These are phyloP conservation scores for Candida stauntonica DNA, from an alignment of 805 yeast species.

Conservation along the genomic window DNA sequence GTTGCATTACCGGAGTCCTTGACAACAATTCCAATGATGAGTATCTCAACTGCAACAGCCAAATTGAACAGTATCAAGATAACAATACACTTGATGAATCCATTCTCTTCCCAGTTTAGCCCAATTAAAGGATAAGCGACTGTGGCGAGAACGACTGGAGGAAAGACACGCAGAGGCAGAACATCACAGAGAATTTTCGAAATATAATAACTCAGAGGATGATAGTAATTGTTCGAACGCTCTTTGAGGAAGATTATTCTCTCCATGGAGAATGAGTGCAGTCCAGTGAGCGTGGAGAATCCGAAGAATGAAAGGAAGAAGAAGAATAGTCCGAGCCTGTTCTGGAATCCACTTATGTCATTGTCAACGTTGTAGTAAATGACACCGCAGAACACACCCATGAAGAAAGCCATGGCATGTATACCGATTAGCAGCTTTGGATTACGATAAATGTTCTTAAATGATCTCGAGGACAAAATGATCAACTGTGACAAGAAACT, in stretches of 20 bases:
- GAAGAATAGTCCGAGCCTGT: slow-evolving; percentile 89
- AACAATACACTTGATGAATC: slow-evolving; percentile 62
- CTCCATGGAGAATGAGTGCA: slow-evolving; percentile 85
- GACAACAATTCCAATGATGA: slow-evolving; percentile 82
- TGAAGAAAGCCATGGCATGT: slow-evolving; percentile 66
- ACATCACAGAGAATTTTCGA: slow-evolving; percentile 89
- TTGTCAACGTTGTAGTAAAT: slow-evolving; percentile 78
- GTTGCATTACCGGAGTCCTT: slow-evolving; percentile 92
- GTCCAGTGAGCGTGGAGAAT: slow-evolving; percentile 86
- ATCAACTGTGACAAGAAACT: slow-evolving; percentile 57
- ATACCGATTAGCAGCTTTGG: slow-evolving; percentile 86
- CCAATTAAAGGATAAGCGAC: slow-evolving; percentile 91
- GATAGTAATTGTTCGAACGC: slow-evolving; percentile 90
- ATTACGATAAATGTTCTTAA: slow-evolving; percentile 88
- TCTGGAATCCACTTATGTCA: slow-evolving; percentile 95
- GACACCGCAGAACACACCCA: slow-evolving; percentile 82
- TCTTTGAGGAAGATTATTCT: slow-evolving; percentile 88
- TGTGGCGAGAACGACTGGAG: slow-evolving; percentile 76
- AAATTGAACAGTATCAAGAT: slow-evolving; percentile 80
- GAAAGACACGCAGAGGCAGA: slow-evolving; percentile 87
- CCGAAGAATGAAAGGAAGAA: slow-evolving; percentile 90
- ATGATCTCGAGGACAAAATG: slow-evolving; percentile 81
- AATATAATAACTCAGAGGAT: slow-evolving; percentile 77
- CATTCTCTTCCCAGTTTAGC: slow-evolving; percentile 69
- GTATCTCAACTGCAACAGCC: slow-evolving; percentile 78